These are phyloP conservation scores for Sporobolomyces phaffii DNA, from an alignment of 768 basidiomycete genomes.

Conservation along the genomic window DNA sequence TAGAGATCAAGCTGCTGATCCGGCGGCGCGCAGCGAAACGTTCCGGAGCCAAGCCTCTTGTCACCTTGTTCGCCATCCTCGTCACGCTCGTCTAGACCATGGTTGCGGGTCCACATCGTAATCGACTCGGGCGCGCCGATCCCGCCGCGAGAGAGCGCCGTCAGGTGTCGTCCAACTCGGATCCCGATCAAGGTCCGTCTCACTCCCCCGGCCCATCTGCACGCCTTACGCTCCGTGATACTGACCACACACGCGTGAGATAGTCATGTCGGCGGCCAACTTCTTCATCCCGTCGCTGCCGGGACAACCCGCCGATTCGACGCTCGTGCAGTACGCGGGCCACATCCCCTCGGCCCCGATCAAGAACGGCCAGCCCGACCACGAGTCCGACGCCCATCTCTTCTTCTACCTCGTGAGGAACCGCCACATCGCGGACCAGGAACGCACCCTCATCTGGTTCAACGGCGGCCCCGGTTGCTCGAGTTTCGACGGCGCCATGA, in stretches of 20 bases:
- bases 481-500: constrained; percentile 92
- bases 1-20: too few relatives aligned
- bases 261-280: constrained; percentile 34
- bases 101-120: constrained; percentile 9
- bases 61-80: not conserved
- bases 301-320: constrained; percentile 63
- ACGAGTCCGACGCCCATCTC: constrained; percentile 67
- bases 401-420: constrained; percentile 89
- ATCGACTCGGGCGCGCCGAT: too few relatives aligned
- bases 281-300: constrained; percentile 52
- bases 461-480: constrained; percentile 81
- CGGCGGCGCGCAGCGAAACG: too few relatives aligned
- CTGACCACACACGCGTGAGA: too few relatives aligned
- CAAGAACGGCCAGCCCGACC: constrained; percentile 48
- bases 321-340: constrained; percentile 73
- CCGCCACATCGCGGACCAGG: constrained; percentile 76
- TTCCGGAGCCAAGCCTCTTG: too few relatives aligned
- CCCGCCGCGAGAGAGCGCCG: too few relatives aligned
- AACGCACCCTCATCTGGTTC: constrained; percentile 81
- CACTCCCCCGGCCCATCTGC: too few relatives aligned
- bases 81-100: not conserved
- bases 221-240: too few relatives aligned
- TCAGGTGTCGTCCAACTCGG: not conserved
- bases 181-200: not conserved
- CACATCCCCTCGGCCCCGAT: constrained; percentile 72